phyloP scores from a whole-genome alignment of 768 basidiomycete species.

The Botryobasidium botryosum region DNA sequence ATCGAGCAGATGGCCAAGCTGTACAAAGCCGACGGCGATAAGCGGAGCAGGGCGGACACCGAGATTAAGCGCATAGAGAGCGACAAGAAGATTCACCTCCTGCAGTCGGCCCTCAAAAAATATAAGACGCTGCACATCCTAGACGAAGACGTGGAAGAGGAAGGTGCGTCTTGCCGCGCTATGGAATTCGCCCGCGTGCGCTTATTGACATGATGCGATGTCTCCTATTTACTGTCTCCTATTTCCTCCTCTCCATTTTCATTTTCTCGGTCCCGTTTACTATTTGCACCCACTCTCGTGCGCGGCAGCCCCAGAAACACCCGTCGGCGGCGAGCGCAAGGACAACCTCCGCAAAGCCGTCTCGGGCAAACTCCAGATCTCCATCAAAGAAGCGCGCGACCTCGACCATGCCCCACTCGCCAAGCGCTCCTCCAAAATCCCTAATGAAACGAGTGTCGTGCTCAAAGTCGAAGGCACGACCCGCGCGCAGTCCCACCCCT shows the following conservation, averaged over 20 bases:
- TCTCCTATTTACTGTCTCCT: too few species aligned
- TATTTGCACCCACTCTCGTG: background rate
- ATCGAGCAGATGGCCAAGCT: constrained; percentile 99
- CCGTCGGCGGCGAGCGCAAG: constrained; percentile 61
- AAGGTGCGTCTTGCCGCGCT: constrained; percentile 31
- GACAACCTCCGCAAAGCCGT: constrained; percentile 91
- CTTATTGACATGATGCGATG: background rate
- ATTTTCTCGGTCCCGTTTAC: background rate
- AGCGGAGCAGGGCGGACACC: constrained; percentile 84
- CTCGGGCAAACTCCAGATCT: constrained; percentile 81
- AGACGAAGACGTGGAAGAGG: constrained; percentile 61
- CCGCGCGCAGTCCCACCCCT: constrained; percentile 78
- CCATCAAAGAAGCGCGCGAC: constrained; percentile 78
- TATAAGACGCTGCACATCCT: constrained; percentile 93
- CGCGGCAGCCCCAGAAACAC: background rate
- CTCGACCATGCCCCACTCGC: constrained; percentile 83
- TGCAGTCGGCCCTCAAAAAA: constrained; percentile 80
- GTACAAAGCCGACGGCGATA: constrained; percentile 93
- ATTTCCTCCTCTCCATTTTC: background rate
- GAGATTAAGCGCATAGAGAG: constrained; percentile 89
- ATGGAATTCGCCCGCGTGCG: background rate
- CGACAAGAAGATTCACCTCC: constrained; percentile 88
- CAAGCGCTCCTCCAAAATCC: constrained; percentile 56
- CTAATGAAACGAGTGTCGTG: constrained; percentile 74
- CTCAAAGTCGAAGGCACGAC: constrained; percentile 95